Percentiles rank a stretch among this genome's conserved stretches.
These are phyloP conservation scores for Colletotrichum sidae DNA, from an alignment of 2,329 filamentous ascomycete species.

Conservation along the genomic window DNA sequence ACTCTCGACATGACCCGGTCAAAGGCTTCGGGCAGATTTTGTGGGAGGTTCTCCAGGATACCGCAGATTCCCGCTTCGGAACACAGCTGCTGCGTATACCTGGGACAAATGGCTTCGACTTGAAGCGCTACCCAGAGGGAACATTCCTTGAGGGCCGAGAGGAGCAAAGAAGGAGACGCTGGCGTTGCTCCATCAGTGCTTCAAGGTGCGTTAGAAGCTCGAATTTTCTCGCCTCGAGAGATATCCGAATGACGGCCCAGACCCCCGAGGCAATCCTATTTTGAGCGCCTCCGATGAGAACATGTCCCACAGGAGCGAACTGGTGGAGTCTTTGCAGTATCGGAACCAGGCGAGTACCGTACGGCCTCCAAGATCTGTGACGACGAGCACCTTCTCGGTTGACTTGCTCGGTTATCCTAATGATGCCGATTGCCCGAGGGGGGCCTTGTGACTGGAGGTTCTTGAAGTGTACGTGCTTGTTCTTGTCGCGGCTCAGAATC, in stretches of 20 bases:
- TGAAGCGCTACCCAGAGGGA: too few relatives aligned
- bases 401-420: slow-evolving; percentile 53
- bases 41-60: too few relatives aligned
- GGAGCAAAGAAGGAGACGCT: too few relatives aligned
- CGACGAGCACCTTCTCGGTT: slow-evolving; percentile 41
- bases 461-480: slow-evolving; percentile 42
- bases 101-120: too few relatives aligned
- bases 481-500: slow-evolving; percentile 48
- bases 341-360: slow-evolving; percentile 54
- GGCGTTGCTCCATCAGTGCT: too few relatives aligned
- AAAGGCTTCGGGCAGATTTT: too few relatives aligned
- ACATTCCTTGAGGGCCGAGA: too few relatives aligned
- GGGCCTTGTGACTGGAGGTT: slow-evolving; percentile 40
- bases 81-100: too few relatives aligned
- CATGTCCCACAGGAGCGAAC: slow-evolving; percentile 53
- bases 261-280: slow-evolving; percentile 57
- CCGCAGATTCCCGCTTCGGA: too few relatives aligned
- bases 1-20: too few relatives aligned
- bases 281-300: slow-evolving; percentile 53
- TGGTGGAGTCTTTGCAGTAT: slow-evolving; percentile 54
- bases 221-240: slow-evolving; percentile 40
- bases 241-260: slow-evolving; percentile 56
- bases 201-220: too few relatives aligned
- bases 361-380: slow-evolving; percentile 43
- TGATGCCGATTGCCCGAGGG: slow-evolving; percentile 49